Conservation (phyloP, 345 rosid species). For the Physaria fendleri region DNA sequence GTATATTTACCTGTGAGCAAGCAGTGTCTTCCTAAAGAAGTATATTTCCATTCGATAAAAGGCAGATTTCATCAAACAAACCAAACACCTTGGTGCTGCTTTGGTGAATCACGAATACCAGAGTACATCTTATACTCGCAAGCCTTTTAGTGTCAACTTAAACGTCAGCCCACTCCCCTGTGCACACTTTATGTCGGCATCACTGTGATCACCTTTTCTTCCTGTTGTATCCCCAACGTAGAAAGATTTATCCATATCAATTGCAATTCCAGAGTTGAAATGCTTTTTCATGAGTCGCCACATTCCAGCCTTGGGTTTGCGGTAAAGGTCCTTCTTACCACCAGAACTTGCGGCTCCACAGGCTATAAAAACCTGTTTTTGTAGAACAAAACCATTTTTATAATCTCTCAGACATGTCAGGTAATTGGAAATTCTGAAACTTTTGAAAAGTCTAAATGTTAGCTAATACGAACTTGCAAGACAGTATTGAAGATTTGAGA, state of each 20-base stretch:
- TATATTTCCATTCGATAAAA: too few relatives aligned
- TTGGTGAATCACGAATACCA: too few relatives aligned
- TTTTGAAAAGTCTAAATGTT: not conserved
- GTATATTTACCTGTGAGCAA: too few relatives aligned
- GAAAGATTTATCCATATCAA: constrained; percentile 81
- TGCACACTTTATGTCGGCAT: constrained; percentile 84
- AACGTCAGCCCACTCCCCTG: constrained; percentile 71
- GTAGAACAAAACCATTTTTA: not conserved
- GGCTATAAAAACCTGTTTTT: constrained; percentile 82
- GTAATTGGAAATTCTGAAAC: not conserved
- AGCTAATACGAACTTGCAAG: constrained; percentile 4
- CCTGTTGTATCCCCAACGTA: constrained; percentile 99
- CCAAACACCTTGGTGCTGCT: too few relatives aligned
- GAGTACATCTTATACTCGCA: too few relatives aligned
- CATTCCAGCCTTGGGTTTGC: constrained; percentile 92
- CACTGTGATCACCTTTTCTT: constrained; percentile 70
- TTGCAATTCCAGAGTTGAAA: constrained; percentile 70
- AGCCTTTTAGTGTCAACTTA: too few relatives aligned
- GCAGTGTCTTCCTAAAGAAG: too few relatives aligned
- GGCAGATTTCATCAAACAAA: too few relatives aligned
- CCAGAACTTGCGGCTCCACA: constrained; percentile 53
- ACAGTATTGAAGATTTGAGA: too few relatives aligned
- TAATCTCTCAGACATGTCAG: not conserved
- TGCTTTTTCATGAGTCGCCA: constrained; percentile 81
- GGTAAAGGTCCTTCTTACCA: constrained; percentile 61